These are phyloP conservation scores for Tolypocladium cylindrosporum DNA, from an alignment of 2,329 filamentous ascomycete species.

Conservation along the genomic window DNA sequence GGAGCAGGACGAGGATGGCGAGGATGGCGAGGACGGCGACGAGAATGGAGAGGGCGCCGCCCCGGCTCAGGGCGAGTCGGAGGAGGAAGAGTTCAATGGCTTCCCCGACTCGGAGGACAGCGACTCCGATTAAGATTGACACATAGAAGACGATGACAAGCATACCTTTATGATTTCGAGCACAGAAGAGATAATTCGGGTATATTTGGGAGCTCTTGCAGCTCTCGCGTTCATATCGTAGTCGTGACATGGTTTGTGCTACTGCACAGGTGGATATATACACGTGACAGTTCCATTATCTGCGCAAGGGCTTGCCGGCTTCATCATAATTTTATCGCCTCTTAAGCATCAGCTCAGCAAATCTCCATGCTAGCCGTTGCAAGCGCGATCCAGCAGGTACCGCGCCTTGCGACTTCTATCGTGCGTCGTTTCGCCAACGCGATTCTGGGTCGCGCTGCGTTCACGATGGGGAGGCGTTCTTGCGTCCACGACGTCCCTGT, in stretches of 20 bases:
- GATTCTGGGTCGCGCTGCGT: not conserved
- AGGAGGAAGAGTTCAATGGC: slow-evolving; percentile 49
- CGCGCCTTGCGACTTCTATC: not conserved
- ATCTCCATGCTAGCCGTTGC: not conserved
- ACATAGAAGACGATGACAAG: not conserved
- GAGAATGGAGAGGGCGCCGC: slow-evolving; percentile 23
- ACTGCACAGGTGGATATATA: not conserved
- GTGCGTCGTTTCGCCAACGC: not conserved
- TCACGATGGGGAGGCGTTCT: not conserved
- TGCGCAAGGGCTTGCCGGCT: not conserved
- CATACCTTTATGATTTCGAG: not conserved
- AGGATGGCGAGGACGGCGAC: slow-evolving; percentile 21
- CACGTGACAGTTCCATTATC: not conserved
- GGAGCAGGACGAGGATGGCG: slow-evolving; percentile 35
- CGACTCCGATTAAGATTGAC: slow-evolving; percentile 21
- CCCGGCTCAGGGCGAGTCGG: slow-evolving; percentile 25
- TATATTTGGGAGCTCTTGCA: not conserved
- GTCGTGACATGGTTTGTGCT: not conserved
- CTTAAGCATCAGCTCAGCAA: not conserved
- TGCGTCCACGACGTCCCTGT: not conserved
- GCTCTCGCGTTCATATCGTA: not conserved
- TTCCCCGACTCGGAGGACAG: slow-evolving; percentile 36
- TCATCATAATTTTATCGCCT: not conserved
- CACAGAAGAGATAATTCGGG: not conserved
- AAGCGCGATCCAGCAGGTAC: not conserved